phyloP scores from a whole-genome alignment of 2,329 filamentous ascomycete genomes.

The Ophiostoma angusticollis region DNA sequence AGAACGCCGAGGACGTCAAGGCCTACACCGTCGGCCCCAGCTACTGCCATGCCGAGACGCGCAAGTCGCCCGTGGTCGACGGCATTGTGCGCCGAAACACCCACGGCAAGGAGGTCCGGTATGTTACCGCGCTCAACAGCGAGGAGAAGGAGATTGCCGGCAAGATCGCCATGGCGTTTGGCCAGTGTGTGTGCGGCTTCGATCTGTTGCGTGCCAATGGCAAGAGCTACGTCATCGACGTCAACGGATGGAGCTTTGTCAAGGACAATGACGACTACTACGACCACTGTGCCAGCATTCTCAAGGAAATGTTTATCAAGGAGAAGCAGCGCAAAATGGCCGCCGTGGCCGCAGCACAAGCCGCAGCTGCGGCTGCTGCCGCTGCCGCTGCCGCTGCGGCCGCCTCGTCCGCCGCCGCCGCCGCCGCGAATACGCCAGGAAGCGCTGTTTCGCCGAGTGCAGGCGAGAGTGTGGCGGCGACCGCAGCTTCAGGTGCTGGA shows the following conservation, averaged over 20 bases:
- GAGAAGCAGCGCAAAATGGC: constrained; percentile 50
- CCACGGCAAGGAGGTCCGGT: constrained; percentile 91
- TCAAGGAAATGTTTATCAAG: constrained; percentile 76
- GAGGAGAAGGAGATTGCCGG: constrained; percentile 78
- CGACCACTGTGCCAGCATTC: constrained; percentile 73
- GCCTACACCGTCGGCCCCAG: constrained; percentile 89
- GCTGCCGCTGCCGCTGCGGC: constrained; percentile 14
- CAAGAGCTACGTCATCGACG: constrained; percentile 94
- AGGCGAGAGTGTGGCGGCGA: neutral
- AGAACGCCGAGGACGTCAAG: constrained; percentile 97
- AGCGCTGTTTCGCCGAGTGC: constrained; percentile 16
- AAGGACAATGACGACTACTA: constrained; percentile 99
- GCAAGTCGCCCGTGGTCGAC: constrained; percentile 94
- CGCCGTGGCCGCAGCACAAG: no score
- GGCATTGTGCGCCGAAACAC: constrained; percentile 92
- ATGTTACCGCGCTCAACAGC: constrained; percentile 71
- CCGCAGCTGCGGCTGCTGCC: constrained; percentile 12
- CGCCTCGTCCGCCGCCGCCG: constrained; percentile 16
- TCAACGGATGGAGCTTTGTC: constrained; percentile 99
- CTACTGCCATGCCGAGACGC: constrained; percentile 92
- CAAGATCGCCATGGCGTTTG: constrained; percentile 83
- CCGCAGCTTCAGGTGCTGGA: neutral
- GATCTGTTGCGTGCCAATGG: constrained; percentile 79
- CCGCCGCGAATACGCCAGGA: constrained; percentile 14
- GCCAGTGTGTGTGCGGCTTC: constrained; percentile 90